Base-by-base conservation (phyloP, 2,329 filamentous ascomycete species). In the Aureobasidium sp. region DNA sequence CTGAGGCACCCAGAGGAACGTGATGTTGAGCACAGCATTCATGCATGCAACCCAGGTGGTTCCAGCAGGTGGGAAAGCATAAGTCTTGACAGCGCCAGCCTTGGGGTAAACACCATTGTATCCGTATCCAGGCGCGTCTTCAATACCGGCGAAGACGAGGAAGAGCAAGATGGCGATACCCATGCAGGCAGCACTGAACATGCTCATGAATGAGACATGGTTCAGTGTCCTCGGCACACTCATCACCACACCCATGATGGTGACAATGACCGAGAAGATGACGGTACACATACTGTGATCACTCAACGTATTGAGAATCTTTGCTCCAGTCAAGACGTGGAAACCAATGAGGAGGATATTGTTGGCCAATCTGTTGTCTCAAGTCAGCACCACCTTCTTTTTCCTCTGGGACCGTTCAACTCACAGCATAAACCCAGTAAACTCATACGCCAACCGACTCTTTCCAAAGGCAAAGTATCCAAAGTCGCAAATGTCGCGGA, bases 291-390 rank as follows among this genome's bases (percentile, higher is more conserved):
- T 68, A 3, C 77, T 76, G 67, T 81, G 79, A 63, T 78, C 77
- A 1, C 76, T 78, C 0, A 81, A 71, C 0, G 78, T 81, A 64
- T 81, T 81, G 44, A 81, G 64, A 41, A 81, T 68, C 66, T 78
- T 80, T 9, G 79, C 78, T 3, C 78, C 78, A 1, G 78, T 81
- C 27, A 81, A 71, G 64, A 81, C 70, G 67, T 81, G 79, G 67
- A 81, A 81, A 9, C 78, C 78, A 62, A 81, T 78, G 5, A 81
- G 72, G 12, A 81, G 66, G 65, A 81, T 81, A 67, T 81, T 81
- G 69, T 81, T 81, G 31, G 77, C 76, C n/a, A 81, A 72, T 31
- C 29, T 29, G 29, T 29, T 29, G 29, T 29, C 29, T 6, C 5
- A 29, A 29, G 29, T 29, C 2, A 29, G 29, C 29, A 29, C 29